Evolutionary conservation across 495 filamentous ascomycete genomes (phyloP).

Genomic region (Penicilliopsis zonata): DNA sequence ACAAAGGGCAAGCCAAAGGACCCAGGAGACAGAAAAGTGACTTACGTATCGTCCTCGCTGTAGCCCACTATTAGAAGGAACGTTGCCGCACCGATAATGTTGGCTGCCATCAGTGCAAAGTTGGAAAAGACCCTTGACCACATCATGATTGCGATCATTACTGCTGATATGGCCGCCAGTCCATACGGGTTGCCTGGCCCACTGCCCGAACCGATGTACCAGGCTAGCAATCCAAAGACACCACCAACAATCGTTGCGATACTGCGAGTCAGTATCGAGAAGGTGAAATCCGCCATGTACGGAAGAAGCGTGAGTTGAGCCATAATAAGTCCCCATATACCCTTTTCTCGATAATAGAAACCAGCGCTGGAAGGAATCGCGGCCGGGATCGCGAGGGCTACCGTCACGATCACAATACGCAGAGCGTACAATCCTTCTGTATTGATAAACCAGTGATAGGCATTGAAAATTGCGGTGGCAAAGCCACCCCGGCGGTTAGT

Average conservation of each 20-base stretch:
- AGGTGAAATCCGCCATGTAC: slow-evolving; percentile 34
- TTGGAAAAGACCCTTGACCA: slow-evolving; percentile 26
- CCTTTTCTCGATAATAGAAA: slow-evolving; percentile 34
- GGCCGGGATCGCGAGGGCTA: slow-evolving; percentile 27
- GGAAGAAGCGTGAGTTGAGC: slow-evolving; percentile 27
- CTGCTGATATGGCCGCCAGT: slow-evolving; percentile 22
- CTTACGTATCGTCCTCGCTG: slow-evolving; percentile 28
- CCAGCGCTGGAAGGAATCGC: slow-evolving; percentile 26
- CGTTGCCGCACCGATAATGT: slow-evolving; percentile 29
- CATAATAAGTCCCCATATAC: slow-evolving; percentile 36
- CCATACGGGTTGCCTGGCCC: slow-evolving; percentile 31
- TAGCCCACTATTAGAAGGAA: slow-evolving; percentile 28
- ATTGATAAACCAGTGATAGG: slow-evolving; percentile 15
- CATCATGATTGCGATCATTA: slow-evolving; percentile 20
- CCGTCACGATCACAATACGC: slow-evolving; percentile 26
- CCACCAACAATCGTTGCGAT: slow-evolving; percentile 28
- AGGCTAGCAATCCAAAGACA: slow-evolving; percentile 25
- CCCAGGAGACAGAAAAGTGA: no score
- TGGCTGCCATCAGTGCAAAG: slow-evolving; percentile 15
- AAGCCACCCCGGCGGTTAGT: slow-evolving; percentile 3
- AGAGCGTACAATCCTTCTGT: slow-evolving; percentile 24
- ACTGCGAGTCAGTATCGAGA: slow-evolving; percentile 19
- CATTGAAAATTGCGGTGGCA: slow-evolving; percentile 9
- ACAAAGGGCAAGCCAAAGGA: no score
- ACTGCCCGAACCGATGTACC: slow-evolving; percentile 34